Percentiles rank a stretch among this genome's conserved stretches.
phyloP scores from a whole-genome alignment of 768 basidiomycete genomes.

The Russula lepida region DNA sequence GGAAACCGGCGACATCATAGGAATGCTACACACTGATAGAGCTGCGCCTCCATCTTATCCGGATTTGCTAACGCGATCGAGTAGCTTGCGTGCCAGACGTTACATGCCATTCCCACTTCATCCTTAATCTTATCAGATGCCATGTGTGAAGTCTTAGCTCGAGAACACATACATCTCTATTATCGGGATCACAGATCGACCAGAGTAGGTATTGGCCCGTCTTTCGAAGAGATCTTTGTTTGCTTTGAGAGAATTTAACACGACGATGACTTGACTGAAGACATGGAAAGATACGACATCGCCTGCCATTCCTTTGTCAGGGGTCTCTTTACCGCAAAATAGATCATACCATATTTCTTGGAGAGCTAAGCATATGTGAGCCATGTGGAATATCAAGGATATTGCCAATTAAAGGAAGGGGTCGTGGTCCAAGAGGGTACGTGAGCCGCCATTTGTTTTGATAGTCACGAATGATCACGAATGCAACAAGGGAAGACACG shows the following conservation, averaged over 20 bases:
- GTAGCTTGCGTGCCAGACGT: not conserved
- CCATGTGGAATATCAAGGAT: too few relatives aligned
- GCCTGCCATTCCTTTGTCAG: not conserved
- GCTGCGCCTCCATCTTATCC: not conserved
- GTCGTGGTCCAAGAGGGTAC: too few relatives aligned
- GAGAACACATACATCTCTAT: not conserved
- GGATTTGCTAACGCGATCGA: not conserved
- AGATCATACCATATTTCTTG: not conserved
- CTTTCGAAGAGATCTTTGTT: slow-evolving; percentile 7
- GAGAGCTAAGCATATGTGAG: too few relatives aligned
- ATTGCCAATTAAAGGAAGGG: too few relatives aligned
- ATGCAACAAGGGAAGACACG: too few relatives aligned
- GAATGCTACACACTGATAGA: not conserved
- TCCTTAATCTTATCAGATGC: not conserved
- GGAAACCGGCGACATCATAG: not conserved
- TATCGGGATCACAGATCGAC: not conserved
- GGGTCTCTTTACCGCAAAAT: not conserved
- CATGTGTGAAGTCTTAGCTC: not conserved
- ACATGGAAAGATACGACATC: slow-evolving; percentile 3
- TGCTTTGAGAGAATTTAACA: not conserved
- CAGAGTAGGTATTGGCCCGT: slow-evolving; percentile 1
- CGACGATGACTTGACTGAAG: not conserved
- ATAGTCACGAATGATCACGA: too few relatives aligned
- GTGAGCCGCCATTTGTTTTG: too few relatives aligned
- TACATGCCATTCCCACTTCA: not conserved